These are phyloP conservation scores for Mycena galericulata DNA, from an alignment of 768 basidiomycete genomes.

Conservation along the genomic window DNA sequence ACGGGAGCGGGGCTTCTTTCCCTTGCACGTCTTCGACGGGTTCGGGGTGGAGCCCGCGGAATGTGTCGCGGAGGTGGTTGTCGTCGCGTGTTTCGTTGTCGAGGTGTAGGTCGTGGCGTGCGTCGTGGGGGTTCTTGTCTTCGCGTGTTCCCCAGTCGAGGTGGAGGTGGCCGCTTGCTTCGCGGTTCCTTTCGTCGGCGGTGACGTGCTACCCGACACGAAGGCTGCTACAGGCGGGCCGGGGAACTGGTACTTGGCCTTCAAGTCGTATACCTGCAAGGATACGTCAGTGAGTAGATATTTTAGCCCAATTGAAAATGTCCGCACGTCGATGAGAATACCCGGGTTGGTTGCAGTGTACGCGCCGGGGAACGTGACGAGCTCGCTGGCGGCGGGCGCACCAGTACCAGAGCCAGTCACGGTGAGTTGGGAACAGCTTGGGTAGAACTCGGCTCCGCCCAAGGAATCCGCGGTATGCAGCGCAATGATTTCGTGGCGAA, in stretches of 20 bases:
- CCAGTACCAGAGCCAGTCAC: constrained; percentile 47
- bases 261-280: constrained; percentile 37
- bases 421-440: constrained; percentile 46
- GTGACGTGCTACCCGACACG: constrained; percentile 31
- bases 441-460: constrained; percentile 55
- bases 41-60: background rate
- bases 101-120: background rate
- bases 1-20: background rate
- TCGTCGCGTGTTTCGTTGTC: background rate
- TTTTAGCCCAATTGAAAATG: background rate
- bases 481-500: constrained; percentile 64
- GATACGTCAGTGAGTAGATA: background rate
- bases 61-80: background rate
- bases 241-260: constrained; percentile 43
- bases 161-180: background rate
- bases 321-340: constrained; percentile 48
- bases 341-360: constrained; percentile 34
- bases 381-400: constrained; percentile 39
- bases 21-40: constrained; percentile 10
- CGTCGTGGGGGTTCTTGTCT: background rate
- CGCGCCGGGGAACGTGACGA: constrained; percentile 45
- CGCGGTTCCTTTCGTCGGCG: no score
- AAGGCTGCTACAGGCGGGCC: constrained; percentile 50
- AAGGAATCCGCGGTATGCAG: constrained; percentile 51
- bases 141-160: background rate